Base-by-base conservation (phyloP, 2,329 filamentous ascomycete genomes). In the Talaromyces marneffei region DNA sequence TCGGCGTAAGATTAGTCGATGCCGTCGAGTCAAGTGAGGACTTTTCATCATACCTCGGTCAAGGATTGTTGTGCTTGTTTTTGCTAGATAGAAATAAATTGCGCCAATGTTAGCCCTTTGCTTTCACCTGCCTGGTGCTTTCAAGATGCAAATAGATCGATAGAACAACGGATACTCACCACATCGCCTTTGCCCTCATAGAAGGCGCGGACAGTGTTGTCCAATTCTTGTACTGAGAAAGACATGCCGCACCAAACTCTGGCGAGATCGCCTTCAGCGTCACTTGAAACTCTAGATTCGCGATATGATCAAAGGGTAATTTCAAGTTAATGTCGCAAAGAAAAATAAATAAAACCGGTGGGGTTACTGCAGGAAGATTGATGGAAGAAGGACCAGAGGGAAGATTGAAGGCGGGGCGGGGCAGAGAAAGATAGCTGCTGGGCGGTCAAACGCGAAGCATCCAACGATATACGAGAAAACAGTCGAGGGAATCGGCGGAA, bases 171-270 rank as follows among this genome's bases (percentile, higher is more conserved):
- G 33, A 55, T 27, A 55, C 87, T 71, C 82, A 96, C 92, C 82
- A 92, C 85, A 64, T 97, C 91, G 71, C 94, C 94, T 77, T 93
- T 90, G 75, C 92, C 92, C 81, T 97, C 93, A 74, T 96, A 99
- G 80, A 99, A 97, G 81, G 91, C 87, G 77, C 90, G 92, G 83
- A 97, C 93, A 68, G 92, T 94, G 78, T 84, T 88, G 85, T 99
- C 94, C 82, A 99, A 87, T 86, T 99, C 94, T 78, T 89, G 87
- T 78, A 99, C 93, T 72, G 89, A 84, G 75, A 85, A 78, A 70
- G 85, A 84, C 85, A 87, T 87, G 67, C 68, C 70, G 73, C 68
- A 69, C 67, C 67, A 69, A 67, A 68, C 62, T 65, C 66, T 67
- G 69, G 69, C 68, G 68, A 67, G 65, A 62, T 70, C 66, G 70